Percentiles rank a stretch among this genome's conserved stretches.
Evolutionary conservation across 2,329 filamentous ascomycete species (phyloP).

Genomic region (Botryotinia globosa): DNA sequence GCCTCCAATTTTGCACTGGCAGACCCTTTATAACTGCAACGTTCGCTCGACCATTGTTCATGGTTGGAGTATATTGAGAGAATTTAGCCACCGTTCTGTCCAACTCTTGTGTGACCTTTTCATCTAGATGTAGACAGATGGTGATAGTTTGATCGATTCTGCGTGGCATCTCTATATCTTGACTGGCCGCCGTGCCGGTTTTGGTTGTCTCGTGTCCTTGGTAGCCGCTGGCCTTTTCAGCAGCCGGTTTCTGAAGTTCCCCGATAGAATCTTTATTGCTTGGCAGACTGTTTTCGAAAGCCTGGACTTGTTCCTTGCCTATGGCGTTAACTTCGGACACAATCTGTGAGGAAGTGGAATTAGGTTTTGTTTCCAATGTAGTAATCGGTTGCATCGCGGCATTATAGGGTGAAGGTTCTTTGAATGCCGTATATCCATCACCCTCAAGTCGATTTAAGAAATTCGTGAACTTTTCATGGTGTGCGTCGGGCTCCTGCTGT

Average conservation of each 20-base stretch:
- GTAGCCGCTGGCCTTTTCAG: not conserved
- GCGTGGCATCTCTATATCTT: not conserved
- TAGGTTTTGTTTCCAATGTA: not conserved
- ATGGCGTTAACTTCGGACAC: not conserved
- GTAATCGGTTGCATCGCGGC: not conserved
- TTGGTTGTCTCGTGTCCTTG: not conserved
- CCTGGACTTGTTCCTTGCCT: not conserved
- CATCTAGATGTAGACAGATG: slow-evolving; percentile 3
- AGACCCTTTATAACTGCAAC: slow-evolving; percentile 7
- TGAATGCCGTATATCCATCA: slow-evolving; percentile 7
- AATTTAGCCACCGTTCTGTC: not conserved
- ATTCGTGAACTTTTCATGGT: not conserved
- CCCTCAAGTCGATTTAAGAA: slow-evolving; percentile 4
- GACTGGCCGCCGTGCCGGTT: not conserved
- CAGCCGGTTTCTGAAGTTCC: not conserved
- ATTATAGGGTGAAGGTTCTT: not conserved
- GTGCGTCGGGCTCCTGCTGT: not conserved
- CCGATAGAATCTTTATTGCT: not conserved
- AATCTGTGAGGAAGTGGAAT: not conserved
- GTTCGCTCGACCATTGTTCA: slow-evolving; percentile 9
- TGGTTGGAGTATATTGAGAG: not conserved
- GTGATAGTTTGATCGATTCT: not conserved
- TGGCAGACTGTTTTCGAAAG: not conserved
- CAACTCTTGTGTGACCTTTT: not conserved
- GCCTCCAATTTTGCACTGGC: slow-evolving; percentile 17